Evolutionary conservation across 2,329 filamentous ascomycete species (phyloP), one percentile per base, ranked within the genome.

Genomic region (Sporothrix phasma): DNA sequence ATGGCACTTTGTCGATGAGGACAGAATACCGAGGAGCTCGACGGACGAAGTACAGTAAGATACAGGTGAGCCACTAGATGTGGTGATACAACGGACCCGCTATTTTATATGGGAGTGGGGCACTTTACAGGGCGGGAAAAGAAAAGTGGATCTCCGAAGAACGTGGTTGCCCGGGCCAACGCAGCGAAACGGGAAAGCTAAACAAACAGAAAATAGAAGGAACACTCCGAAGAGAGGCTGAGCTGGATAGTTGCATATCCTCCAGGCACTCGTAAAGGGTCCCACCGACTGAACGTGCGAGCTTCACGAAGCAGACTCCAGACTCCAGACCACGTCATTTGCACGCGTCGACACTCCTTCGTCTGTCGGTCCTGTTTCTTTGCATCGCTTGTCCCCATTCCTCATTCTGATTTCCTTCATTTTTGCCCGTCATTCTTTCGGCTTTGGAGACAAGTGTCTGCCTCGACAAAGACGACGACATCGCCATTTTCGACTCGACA

Each of bases 111-210:
- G n/a, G n/a, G n/a, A n/a, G n/a, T n/a, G n/a, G n/a, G n/a, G n/a
- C n/a, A n/a, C n/a, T 37, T 37, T 10, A 11, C 34, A 37, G 49
- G n/a, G 17, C 3, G 26, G 13, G 13, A 24, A n/a, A 22, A 61
- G n/a, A 61, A 61, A 19, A 51, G 31, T 7, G 45, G 59, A 31
- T 45, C 59, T 22, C 10, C 26, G 13, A 17, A 29, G 29, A 39
- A 49, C 58, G 45, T 61, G 59, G 59, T 61, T 61, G 59, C 59
- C 59, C 59, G n/a, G 45, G 59, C 59, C 34, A 61, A 61, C 13
- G 41, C n/a, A 37, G 8, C 31, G 41, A 37, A 37, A 37, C 34
- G 6, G 34, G 15, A 13, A 61, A 51, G 51, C 59, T 41, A 61
- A 61, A 61, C 29, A 61, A 56, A 56, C 56, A 45, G 56, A 45